These are phyloP conservation scores for Colletotrichum sublineola DNA, from an alignment of 2,329 filamentous ascomycete genomes.

Conservation along the genomic window DNA sequence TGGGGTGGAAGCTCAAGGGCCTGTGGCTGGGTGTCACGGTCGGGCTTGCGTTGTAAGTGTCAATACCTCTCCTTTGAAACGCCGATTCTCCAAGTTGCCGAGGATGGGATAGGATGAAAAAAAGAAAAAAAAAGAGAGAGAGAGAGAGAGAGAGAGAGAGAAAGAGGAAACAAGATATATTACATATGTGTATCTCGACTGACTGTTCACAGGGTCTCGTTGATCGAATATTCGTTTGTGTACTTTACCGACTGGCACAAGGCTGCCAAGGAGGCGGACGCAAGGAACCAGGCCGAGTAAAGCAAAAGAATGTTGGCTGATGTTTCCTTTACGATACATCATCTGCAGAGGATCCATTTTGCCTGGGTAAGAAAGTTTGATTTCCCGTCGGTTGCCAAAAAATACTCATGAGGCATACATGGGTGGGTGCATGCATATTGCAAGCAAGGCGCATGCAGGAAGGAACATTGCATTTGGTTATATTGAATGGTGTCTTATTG, in stretches of 20 bases:
- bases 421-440: neutral
- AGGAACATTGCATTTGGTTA: neutral
- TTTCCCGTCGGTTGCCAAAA: neutral
- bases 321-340: neutral
- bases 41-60: conserved; percentile 73
- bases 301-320: conserved; percentile 54
- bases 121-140: neutral
- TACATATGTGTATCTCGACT: conserved; percentile 23
- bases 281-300: conserved; percentile 55
- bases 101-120: neutral
- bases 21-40: conserved; percentile 85
- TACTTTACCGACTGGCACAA: conserved; percentile 66
- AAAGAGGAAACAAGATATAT: neutral
- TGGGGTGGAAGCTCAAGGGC: conserved; percentile 82
- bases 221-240: conserved; percentile 67
- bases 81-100: neutral
- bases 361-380: neutral
- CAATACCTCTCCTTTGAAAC: neutral
- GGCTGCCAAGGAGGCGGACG: conserved; percentile 66
- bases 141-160: too few relatives aligned
- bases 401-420: neutral
- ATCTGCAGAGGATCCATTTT: neutral
- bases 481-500: neutral
- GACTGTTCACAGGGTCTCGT: conserved; percentile 58
- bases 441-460: neutral